Conservation (phyloP, 1,284 basidiomycete species). For the Chondrostereum purpureum region DNA sequence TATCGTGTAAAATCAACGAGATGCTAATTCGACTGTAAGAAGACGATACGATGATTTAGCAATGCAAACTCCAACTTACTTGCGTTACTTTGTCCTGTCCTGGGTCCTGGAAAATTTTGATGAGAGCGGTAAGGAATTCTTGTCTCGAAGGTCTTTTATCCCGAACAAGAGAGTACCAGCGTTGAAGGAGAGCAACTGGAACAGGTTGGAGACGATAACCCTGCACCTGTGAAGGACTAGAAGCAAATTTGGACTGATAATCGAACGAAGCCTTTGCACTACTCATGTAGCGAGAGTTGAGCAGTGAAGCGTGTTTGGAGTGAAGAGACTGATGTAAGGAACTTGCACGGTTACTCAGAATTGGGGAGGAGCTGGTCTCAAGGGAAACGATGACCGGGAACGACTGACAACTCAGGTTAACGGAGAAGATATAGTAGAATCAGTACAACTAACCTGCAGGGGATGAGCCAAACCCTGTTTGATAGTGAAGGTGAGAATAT, state of each 20-base stretch:
- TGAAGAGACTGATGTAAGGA: conserved; percentile 80
- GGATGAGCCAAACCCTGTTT: conserved; percentile 96
- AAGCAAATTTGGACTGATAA: conserved; percentile 65
- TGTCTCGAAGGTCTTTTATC: conserved; percentile 83
- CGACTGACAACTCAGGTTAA: conserved; percentile 57
- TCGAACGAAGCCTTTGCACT: conserved; percentile 77
- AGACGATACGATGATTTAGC: background rate
- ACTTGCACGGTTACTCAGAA: conserved; percentile 70
- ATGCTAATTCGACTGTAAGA: too few relatives aligned
- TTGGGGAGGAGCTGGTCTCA: conserved; percentile 70
- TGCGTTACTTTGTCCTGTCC: conserved; percentile 38
- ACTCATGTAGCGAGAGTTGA: conserved; percentile 80
- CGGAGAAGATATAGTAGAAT: background rate
- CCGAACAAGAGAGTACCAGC: conserved; percentile 87
- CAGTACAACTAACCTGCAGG: conserved; percentile 52
- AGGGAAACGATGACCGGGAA: conserved; percentile 90
- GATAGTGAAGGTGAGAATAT: conserved; percentile 88
- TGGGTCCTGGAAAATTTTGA: conserved; percentile 75
- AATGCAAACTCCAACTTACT: conserved; percentile 24
- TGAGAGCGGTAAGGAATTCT: conserved; percentile 81
- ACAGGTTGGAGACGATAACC: conserved; percentile 57
- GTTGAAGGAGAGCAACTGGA: conserved; percentile 70
- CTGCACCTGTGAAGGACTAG: conserved; percentile 47
- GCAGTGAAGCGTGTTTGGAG: conserved; percentile 82
- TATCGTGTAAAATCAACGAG: conserved; percentile 84